Evolutionary conservation across 1,139 yeast species (phyloP), one percentile per base, ranked within the genome.

Genomic region (Blastobotrys persicus): DNA sequence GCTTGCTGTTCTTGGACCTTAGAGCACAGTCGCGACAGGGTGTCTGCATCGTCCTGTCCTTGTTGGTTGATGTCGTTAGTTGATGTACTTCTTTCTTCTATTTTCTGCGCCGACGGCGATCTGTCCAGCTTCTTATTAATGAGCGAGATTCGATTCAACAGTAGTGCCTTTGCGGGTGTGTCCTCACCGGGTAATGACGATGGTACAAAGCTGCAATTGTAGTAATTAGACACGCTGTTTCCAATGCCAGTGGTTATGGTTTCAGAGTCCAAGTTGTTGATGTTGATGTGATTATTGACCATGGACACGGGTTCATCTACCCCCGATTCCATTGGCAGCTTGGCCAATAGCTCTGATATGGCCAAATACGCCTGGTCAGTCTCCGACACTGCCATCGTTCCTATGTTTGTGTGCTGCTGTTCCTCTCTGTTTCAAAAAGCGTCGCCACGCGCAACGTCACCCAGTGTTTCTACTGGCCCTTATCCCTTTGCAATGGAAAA

Each of bases 1-100:
- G 58, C 61, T 50, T 68, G 72, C 57, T 70, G 74, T 39, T 63
- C 59, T 51, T 67, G 67, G 35, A 70, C 70, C 48, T 66, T 67
- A 41, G 54, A 55, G 52, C 61, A 64, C 34, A 70, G 63, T 31
- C 50, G 54, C 5, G 52, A 33, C 28, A 54, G 49, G 35, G 43
- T 23, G 45, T 33, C 19, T 37, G 18, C 41, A 23, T 46, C 32
- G 19, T 50, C 43, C 40, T 48, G 43, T 4, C 42, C 32, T 38
- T 45, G 44, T 13, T 20, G 19, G 9, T 13, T 33, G 13, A 26
- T 38, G 19, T 28, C 38, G 23, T 26, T 14, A 3, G 23, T 11
- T 3, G 31, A 18, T 6, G 28, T 14, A 7, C 32, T 19, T 13
- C 31, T 23, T 3, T 26, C 18, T 5, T 23, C 28, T 23, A 23